Conservation (phyloP, 2,329 filamentous ascomycete species). For the Phoma sp. region DNA sequence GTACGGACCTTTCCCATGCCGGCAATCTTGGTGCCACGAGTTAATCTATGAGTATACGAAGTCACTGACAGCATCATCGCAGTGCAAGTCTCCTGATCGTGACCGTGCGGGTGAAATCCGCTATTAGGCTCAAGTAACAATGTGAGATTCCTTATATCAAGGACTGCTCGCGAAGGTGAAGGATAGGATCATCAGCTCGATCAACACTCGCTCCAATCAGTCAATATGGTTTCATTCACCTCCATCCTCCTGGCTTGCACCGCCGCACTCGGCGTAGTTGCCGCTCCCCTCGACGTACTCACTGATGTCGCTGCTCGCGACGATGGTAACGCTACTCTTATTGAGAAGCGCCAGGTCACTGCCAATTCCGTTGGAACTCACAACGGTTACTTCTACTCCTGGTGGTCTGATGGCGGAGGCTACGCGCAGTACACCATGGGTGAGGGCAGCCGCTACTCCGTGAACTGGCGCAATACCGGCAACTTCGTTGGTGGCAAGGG, state of each 20-base stretch:
- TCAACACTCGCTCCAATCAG: not conserved
- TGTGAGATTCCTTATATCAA: not conserved
- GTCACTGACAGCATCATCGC: not conserved
- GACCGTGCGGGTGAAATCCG: not conserved
- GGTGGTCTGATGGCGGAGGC: constrained; percentile 60
- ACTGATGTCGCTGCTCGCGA: constrained; percentile 20
- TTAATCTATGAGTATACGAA: constrained; percentile 1
- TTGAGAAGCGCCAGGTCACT: constrained; percentile 40
- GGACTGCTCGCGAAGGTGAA: not conserved
- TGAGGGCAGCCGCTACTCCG: constrained; percentile 30
- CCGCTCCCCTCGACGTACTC: constrained; percentile 28
- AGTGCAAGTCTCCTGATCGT: not conserved
- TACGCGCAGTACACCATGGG: constrained; percentile 29
- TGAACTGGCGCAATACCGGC: constrained; percentile 30
- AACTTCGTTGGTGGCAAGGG: constrained; percentile 39
- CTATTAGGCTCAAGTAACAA: not conserved
- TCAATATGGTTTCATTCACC: constrained; percentile 32
- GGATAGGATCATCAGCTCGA: not conserved
- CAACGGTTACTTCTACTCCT: constrained; percentile 62
- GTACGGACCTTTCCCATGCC: not conserved
- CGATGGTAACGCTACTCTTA: constrained; percentile 26
- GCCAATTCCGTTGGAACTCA: constrained; percentile 55
- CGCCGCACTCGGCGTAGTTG: constrained; percentile 21
- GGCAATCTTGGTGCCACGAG: not conserved
- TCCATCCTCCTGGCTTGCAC: constrained; percentile 26